Percentiles rank a stretch among this genome's conserved stretches.
Conservation (phyloP, 2,329 filamentous ascomycete species). For the Colletotrichum scovillei region DNA sequence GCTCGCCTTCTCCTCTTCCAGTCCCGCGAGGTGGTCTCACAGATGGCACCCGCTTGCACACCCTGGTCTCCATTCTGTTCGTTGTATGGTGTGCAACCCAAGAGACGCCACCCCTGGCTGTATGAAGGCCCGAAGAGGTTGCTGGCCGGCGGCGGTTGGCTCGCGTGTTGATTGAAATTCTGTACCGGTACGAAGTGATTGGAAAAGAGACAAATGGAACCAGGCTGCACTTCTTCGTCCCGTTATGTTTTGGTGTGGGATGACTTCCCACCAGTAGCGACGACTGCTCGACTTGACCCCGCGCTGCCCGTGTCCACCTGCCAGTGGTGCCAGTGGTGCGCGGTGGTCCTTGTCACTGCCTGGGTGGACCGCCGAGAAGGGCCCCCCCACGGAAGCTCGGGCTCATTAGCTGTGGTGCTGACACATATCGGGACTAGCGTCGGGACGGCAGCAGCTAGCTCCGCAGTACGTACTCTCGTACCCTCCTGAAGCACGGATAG, state of each 20-base stretch:
- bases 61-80: neutral
- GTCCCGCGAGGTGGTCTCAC: constrained; percentile 7
- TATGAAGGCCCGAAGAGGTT: constrained; percentile 28
- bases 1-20: neutral
- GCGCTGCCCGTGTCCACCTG: constrained; percentile 15
- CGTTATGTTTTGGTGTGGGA: constrained; percentile 9
- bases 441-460: neutral
- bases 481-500: no score
- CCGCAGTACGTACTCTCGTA: neutral
- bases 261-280: constrained; percentile 16
- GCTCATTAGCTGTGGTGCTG: constrained; percentile 20
- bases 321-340: neutral
- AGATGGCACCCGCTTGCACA: neutral
- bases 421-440: constrained; percentile 13
- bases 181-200: constrained; percentile 27
- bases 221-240: constrained; percentile 24
- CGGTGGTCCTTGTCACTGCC: no score
- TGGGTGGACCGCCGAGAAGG: neutral
- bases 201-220: neutral
- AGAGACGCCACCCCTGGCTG: constrained; percentile 16
- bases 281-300: neutral
- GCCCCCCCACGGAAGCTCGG: constrained; percentile 15
- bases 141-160: constrained; percentile 10
- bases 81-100: constrained; percentile 14
- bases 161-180: constrained; percentile 17